phyloP scores from a whole-genome alignment of 345 rosid species.

The Lepidium didymum region DNA sequence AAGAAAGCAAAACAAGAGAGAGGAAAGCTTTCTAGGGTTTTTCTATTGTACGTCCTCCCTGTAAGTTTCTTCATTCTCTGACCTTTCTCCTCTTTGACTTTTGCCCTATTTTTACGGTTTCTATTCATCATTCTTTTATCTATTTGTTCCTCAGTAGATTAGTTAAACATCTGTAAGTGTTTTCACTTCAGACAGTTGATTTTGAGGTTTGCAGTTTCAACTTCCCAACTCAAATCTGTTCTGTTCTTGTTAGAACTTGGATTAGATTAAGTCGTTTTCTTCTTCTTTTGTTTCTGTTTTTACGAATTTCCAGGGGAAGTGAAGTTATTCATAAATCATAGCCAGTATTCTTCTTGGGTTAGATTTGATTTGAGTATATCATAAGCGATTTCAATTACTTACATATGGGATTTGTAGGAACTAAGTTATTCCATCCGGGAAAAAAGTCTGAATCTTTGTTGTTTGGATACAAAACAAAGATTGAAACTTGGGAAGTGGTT shows the following conservation, averaged over 20 bases:
- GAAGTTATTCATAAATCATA: too few relatives aligned
- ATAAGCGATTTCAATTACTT: not conserved
- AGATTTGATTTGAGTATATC: not conserved
- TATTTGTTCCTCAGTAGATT: not conserved
- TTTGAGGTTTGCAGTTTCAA: not conserved
- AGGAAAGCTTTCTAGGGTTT: slow-evolving; percentile 14
- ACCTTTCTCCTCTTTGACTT: slow-evolving; percentile 1
- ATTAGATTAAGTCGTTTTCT: not conserved
- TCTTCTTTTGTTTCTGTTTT: too few relatives aligned
- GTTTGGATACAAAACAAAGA: not conserved
- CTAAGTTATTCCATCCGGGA: too few relatives aligned
- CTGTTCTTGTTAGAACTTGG: not conserved
- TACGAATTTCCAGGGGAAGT: too few relatives aligned
- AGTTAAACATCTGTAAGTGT: not conserved
- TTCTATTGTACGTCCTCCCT: slow-evolving; percentile 9
- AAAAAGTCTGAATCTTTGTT: not conserved
- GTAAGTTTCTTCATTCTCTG: slow-evolving; percentile 20
- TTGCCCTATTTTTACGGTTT: not conserved
- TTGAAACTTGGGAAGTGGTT: not conserved
- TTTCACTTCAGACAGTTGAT: not conserved
- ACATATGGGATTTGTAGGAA: not conserved
- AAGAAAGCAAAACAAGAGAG: not conserved
- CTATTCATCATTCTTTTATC: not conserved
- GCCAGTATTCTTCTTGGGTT: not conserved
- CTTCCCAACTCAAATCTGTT: not conserved